phyloP scores from a whole-genome alignment of 148 eudicot genomes.

The Camellia granthamiana region DNA sequence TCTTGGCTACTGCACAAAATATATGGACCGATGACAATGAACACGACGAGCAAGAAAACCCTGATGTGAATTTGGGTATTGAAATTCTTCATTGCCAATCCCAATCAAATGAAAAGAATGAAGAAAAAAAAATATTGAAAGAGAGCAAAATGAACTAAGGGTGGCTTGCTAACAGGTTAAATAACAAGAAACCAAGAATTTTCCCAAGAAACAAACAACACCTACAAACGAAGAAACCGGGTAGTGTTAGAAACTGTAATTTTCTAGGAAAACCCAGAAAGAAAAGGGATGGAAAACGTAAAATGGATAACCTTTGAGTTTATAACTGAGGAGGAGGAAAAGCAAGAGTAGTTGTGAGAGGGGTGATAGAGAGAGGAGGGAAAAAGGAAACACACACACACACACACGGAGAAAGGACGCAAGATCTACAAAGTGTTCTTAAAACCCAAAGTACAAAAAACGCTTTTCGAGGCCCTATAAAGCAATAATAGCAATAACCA shows the following conservation, averaged over 20 bases:
- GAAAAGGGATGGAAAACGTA: too few relatives aligned
- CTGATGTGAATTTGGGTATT: background rate
- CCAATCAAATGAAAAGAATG: constrained; percentile 9
- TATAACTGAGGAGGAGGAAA: background rate
- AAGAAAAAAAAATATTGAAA: background rate
- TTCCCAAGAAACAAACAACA: constrained; percentile 3
- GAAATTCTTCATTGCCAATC: constrained; percentile 9
- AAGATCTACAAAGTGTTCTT: background rate
- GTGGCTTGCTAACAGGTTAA: too few relatives aligned
- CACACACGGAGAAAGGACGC: background rate
- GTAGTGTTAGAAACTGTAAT: too few relatives aligned
- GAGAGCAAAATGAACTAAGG: background rate
- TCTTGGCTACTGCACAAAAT: constrained; percentile 5
- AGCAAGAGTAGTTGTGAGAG: background rate
- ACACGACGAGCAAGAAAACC: background rate
- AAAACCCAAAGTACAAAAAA: constrained; percentile 2
- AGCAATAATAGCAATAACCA: background rate
- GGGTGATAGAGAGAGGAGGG: too few relatives aligned
- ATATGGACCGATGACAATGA: background rate
- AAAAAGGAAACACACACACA: background rate
- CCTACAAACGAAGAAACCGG: background rate
- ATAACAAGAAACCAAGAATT: background rate
- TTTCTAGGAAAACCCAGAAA: too few relatives aligned
- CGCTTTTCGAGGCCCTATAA: background rate
- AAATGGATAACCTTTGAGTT: too few relatives aligned